phyloP scores from a whole-genome alignment of 2,329 filamentous ascomycete genomes.

The Colletotrichum viniferum region DNA sequence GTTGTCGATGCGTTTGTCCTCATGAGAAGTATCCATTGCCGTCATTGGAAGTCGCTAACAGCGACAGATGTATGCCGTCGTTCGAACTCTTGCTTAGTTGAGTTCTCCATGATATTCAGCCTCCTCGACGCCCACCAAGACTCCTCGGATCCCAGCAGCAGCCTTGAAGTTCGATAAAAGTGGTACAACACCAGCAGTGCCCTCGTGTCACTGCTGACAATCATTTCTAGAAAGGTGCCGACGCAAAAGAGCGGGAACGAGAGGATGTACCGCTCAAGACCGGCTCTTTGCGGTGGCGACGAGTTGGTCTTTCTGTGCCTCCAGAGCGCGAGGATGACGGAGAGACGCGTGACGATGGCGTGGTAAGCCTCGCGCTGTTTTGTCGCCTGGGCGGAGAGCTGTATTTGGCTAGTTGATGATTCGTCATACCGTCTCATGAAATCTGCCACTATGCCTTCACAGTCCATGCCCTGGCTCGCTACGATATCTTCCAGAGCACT shows the following conservation, averaged over 20 bases:
- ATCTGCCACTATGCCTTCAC: conserved; percentile 7
- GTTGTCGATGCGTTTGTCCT: neutral
- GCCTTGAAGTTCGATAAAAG: conserved; percentile 27
- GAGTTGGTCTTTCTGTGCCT: neutral
- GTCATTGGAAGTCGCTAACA: neutral
- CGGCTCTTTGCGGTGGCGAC: neutral
- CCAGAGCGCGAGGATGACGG: conserved; percentile 21
- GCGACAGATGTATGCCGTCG: neutral
- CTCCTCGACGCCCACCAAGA: conserved; percentile 31
- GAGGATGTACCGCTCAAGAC: conserved; percentile 30
- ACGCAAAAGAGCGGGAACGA: conserved; percentile 32
- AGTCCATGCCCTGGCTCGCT: conserved; percentile 20
- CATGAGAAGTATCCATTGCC: too few species aligned
- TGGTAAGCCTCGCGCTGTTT: conserved; percentile 24
- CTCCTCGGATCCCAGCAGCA: conserved; percentile 20
- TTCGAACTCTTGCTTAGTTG: neutral
- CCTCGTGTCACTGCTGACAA: conserved; percentile 27
- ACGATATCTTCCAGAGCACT: conserved; percentile 22
- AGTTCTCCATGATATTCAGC: conserved; percentile 22
- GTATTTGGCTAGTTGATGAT: neutral
- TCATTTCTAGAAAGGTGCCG: conserved; percentile 27
- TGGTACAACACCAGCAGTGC: conserved; percentile 30
- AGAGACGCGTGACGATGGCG: conserved; percentile 20
- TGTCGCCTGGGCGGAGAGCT: neutral
- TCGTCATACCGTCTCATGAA: conserved; percentile 28